Evolutionary conservation across 2,329 filamentous ascomycete species (phyloP), one percentile per base, ranked within the genome.

Genomic region (Aspergillus spinulosporus): DNA sequence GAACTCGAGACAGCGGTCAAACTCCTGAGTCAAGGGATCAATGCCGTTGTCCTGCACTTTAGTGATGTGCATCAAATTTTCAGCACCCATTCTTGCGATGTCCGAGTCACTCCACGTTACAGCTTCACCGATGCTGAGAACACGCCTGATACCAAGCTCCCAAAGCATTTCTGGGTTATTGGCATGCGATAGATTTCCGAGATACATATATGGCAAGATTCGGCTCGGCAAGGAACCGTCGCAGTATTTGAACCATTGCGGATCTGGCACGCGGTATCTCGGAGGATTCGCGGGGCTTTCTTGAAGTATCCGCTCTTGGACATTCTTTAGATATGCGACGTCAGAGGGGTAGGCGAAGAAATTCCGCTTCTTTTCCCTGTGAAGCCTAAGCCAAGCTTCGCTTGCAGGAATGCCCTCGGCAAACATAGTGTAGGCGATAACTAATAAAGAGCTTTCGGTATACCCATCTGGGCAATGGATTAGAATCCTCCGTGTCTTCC

Each of bases 271-370:
- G 9, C 64, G 9, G 64, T 55, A 29, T 64, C 64, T 21, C 4
- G 61, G 58, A 11, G 60, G 63, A 5, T 68, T 65, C 2, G 62
- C 65, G 5, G 73, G 74, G 37, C 74, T 75, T 58, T 72, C 72
- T 45, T 70, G 90, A 21, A 97, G 79, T 11, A 97, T 79, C 11
- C 89, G 87, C 15, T 86, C 83, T 57, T 93, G 86, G 37, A 97
- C 88, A 3, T 84, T 83, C 1, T 83, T 86, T n/a, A 97, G 76
- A 8, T 97, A 81, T 3, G 88, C 84, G 14, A 97, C 92, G 69
- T 99, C 94, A 0, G 90, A 90, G 1, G 90, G 88, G 65, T 97
- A 97, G 0, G 94, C 92, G 69, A 99, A 99, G 77, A 97, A 97
- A 69, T 99, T 97, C 58, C 94, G 88, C 54, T 84, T 81, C 72